Conservation (phyloP, 2,329 filamentous ascomycete genomes). For the Aspergillus quadricinctus region DNA sequence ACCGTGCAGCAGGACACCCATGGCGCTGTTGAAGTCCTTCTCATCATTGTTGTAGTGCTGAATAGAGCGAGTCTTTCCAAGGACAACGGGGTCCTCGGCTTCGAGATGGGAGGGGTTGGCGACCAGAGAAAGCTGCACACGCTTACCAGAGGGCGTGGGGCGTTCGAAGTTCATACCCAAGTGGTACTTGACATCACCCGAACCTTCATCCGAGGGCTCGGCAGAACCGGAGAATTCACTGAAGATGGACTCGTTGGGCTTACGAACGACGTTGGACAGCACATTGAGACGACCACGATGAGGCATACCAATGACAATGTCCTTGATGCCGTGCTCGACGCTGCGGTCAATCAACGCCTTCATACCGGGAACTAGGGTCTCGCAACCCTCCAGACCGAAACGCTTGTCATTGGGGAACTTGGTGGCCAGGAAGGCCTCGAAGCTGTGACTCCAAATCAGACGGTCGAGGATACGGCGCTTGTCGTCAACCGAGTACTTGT, state of each 20-base stretch:
- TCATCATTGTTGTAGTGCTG: conserved; percentile 99
- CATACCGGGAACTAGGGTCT: conserved; percentile 97
- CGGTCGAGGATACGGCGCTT: conserved; percentile 97
- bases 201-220: conserved; percentile 88
- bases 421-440: conserved; percentile 89
- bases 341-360: conserved; percentile 98
- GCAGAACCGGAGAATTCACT: conserved; percentile 90
- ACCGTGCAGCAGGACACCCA: conserved; percentile 94
- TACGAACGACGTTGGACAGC: conserved; percentile 95
- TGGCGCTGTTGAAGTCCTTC: conserved; percentile 78
- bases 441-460: conserved; percentile 97
- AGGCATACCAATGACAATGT: conserved; percentile 99
- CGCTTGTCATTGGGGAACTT: conserved; percentile 99
- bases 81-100: conserved; percentile 94
- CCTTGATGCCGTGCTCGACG: conserved; percentile 97
- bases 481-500: conserved; percentile 97
- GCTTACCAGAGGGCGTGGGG: conserved; percentile 95
- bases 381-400: conserved; percentile 95
- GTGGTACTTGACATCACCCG: conserved; percentile 99
- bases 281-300: conserved; percentile 98
- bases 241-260: conserved; percentile 99
- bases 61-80: conserved; percentile 95
- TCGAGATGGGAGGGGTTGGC: conserved; percentile 98
- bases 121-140: conserved; percentile 96
- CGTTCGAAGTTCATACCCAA: conserved; percentile 99